Percentiles rank a stretch among this genome's conserved stretches.
Conservation (phyloP, 2,329 filamentous ascomycete species). For the Ophiostoma angusticollis region DNA sequence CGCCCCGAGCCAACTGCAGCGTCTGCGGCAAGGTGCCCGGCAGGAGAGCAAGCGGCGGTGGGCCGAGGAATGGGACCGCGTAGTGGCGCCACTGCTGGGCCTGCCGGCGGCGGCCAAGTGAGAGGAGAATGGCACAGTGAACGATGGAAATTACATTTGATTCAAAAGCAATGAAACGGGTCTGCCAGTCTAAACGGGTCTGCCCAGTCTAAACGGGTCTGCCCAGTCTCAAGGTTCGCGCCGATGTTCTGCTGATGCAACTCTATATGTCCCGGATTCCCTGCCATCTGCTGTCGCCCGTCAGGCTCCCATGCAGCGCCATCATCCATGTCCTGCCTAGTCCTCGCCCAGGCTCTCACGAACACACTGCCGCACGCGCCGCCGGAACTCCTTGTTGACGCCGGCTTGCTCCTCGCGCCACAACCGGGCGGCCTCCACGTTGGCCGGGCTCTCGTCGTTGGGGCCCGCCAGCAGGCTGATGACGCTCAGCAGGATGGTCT, state of each 20-base stretch:
- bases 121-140: neutral
- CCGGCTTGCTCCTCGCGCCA: slow-evolving; percentile 65
- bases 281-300: neutral
- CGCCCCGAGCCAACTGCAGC: slow-evolving; percentile 33
- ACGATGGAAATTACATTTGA: neutral
- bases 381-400: slow-evolving; percentile 59
- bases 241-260: too few species aligned
- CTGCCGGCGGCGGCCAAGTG: slow-evolving; percentile 20
- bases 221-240: too few species aligned
- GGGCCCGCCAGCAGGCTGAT: slow-evolving; percentile 87
- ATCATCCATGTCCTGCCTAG: slow-evolving; percentile 20
- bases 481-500: slow-evolving; percentile 84
- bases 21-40: slow-evolving; percentile 43
- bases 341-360: slow-evolving; percentile 70
- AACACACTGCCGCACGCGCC: slow-evolving; percentile 63
- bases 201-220: too few species aligned
- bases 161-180: neutral
- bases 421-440: slow-evolving; percentile 82
- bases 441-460: slow-evolving; percentile 91
- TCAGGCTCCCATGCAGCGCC: neutral
- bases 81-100: slow-evolving; percentile 61
- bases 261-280: neutral
- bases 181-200: neutral
- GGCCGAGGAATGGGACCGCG: slow-evolving; percentile 85
- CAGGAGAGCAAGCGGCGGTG: slow-evolving; percentile 66